These are phyloP conservation scores for Capsella bursapastoris DNA, from an alignment of 345 rosid genomes.

Conservation along the genomic window DNA sequence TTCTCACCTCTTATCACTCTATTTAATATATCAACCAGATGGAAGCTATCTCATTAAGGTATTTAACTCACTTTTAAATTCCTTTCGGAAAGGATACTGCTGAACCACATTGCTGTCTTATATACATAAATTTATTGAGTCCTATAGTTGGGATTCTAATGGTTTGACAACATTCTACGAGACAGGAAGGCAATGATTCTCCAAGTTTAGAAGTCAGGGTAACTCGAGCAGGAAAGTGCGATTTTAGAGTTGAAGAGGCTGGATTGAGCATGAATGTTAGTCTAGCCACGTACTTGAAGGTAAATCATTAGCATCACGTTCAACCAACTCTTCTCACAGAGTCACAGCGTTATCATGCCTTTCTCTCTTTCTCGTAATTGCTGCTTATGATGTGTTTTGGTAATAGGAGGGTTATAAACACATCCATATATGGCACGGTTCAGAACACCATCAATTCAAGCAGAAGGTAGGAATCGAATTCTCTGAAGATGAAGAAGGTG, in stretches of 20 bases:
- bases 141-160: constrained; percentile 12
- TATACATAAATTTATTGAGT: constrained; percentile 2
- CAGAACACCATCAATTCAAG: constrained; percentile 66
- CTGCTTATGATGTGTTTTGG: constrained; percentile 37
- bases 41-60: constrained; percentile 79
- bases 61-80: constrained; percentile 32
- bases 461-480: constrained; percentile 65
- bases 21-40: constrained; percentile 57
- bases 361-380: constrained; percentile 15
- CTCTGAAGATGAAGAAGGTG: constrained; percentile 62
- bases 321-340: neutral
- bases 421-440: constrained; percentile 76
- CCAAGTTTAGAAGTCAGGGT: constrained; percentile 57
- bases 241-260: constrained; percentile 69
- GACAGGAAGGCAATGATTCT: constrained; percentile 58
- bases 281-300: constrained; percentile 72
- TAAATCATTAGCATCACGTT: constrained; percentile 37
- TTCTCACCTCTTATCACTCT: constrained; percentile 53
- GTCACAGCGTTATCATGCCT: constrained; percentile 13
- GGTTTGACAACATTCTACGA: constrained; percentile 20
- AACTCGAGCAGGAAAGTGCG: constrained; percentile 49
- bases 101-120: constrained; percentile 2
- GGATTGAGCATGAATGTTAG: constrained; percentile 60
- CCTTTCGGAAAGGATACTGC: neutral
- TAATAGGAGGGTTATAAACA: constrained; percentile 69